Conservation (phyloP, 164 flowering plant species). For the Dillenia suffruticosa region DNA sequence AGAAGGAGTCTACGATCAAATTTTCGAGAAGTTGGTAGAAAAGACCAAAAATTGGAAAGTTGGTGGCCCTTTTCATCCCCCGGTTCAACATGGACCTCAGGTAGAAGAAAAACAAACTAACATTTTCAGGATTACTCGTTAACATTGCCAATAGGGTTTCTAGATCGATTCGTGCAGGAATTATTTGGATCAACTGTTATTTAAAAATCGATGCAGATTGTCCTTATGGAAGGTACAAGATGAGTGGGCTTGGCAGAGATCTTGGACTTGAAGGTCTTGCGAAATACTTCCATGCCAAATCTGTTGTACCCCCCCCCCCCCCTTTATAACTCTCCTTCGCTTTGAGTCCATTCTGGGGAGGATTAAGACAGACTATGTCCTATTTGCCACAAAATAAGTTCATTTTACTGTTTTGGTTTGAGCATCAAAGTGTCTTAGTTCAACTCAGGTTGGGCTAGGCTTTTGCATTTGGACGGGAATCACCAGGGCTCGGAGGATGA, state of each 20-base stretch:
- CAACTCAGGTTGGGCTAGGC: no score
- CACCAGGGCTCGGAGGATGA: no score
- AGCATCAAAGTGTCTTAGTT: no score
- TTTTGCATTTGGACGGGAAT: no score
- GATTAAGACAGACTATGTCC: no score
- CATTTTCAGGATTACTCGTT: not conserved
- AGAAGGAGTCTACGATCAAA: slow-evolving; percentile 11
- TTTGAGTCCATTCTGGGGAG: not conserved
- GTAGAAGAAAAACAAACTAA: not conserved
- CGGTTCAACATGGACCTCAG: slow-evolving; percentile 16
- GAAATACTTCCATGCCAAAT: slow-evolving; percentile 19
- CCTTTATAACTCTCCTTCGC: slow-evolving; percentile 19
- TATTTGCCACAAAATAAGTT: no score
- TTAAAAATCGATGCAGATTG: slow-evolving; percentile 11
- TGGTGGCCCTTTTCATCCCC: slow-evolving; percentile 16
- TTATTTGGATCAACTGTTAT: slow-evolving; percentile 22
- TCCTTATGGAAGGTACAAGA: slow-evolving; percentile 23
- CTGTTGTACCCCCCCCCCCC: slow-evolving; percentile 22
- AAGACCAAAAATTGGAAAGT: slow-evolving; percentile 11
- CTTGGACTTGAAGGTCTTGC: slow-evolving; percentile 16
- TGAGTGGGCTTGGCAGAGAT: slow-evolving; percentile 1
- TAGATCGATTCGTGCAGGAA: slow-evolving; percentile 17
- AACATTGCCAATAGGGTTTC: slow-evolving; percentile 24
- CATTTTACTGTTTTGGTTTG: no score
- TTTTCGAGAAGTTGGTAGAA: slow-evolving; percentile 8